Evolutionary conservation across 2,329 filamentous ascomycete species (phyloP), one percentile per base, ranked within the genome.

Genomic region (Clonostachys chloroleuca): DNA sequence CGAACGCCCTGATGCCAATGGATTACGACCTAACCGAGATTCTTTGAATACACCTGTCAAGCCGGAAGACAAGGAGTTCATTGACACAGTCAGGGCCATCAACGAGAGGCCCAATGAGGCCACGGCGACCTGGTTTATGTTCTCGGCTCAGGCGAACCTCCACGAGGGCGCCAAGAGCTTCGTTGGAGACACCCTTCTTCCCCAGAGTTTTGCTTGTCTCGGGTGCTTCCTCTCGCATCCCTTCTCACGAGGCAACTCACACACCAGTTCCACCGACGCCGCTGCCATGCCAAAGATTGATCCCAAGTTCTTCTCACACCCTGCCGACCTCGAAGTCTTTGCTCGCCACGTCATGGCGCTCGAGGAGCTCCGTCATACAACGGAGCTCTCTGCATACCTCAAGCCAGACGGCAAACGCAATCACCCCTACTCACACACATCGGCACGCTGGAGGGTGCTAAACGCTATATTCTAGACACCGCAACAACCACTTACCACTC

Each of bases 161-260:
- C 33, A 44, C 43, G 43, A 30, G 24, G 24, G 24, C 24, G 24
- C 24, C 24, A 30, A 30, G 43, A 16, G 24, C 17, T 16, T 44
- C 43, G 14, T 44, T 44, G 34, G 35, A 36, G 34, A 44, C 34
- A 13, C 43, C 37, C 16, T 36, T 44, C 43, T 35, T 10, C 24
- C 24, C 24, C 24, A 30, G 9, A 30, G 10, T 10, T 30, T 30
- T 30, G 24, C 24, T 30, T 10, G 24, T 30, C 24, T 30, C 9
- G 24, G 24, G 2, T 30, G 24, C 14, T 18, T 45, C 9, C 77
- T 81, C 17, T 75, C 76, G 35, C 82, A 84, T 49, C 81, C 81
- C 0, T 75, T 80, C 56, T 80, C 76, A 3, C 72, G 80, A 1
- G 82, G 82, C 7, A 68, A 69, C 37, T 74, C 82, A 47, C 83